Evolutionary conservation across 2,329 filamentous ascomycete species (phyloP).

Genomic region (Fusarium brachygibbosum): DNA sequence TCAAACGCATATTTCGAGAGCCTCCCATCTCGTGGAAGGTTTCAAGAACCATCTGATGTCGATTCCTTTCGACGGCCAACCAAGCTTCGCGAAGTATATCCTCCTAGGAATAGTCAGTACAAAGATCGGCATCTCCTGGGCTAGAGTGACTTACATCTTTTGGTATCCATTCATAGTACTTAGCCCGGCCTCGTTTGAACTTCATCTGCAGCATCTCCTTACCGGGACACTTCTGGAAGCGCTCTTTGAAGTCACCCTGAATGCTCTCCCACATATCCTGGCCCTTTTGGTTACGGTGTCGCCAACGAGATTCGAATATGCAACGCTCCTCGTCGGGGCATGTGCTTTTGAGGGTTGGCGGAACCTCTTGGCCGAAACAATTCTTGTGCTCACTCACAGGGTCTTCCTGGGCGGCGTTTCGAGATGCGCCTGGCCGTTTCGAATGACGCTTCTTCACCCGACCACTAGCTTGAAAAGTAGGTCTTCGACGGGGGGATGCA

Average conservation of each 20-base stretch:
- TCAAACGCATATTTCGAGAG: slow-evolving; percentile 63
- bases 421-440: slow-evolving; percentile 35
- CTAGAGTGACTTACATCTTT: slow-evolving; percentile 61
- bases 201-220: slow-evolving; percentile 70
- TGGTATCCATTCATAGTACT: slow-evolving; percentile 63
- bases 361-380: slow-evolving; percentile 52
- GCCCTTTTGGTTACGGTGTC: slow-evolving; percentile 62
- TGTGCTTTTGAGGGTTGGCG: slow-evolving; percentile 58
- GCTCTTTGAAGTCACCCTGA: slow-evolving; percentile 57
- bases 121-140: neutral
- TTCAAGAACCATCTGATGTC: slow-evolving; percentile 59
- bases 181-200: slow-evolving; percentile 64
- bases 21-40: slow-evolving; percentile 65
- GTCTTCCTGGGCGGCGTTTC: slow-evolving; percentile 33
- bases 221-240: slow-evolving; percentile 55
- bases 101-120: slow-evolving; percentile 52
- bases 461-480: slow-evolving; percentile 32
- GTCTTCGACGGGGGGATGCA: slow-evolving; percentile 49
- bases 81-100: slow-evolving; percentile 59
- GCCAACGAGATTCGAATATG: slow-evolving; percentile 64
- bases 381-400: slow-evolving; percentile 54
- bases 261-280: slow-evolving; percentile 72
- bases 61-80: slow-evolving; percentile 57
- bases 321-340: slow-evolving; percentile 64
- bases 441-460: slow-evolving; percentile 50